Evolutionary conservation across 129 eudicot species (phyloP).

Genomic region (Sambucus nigra): DNA sequence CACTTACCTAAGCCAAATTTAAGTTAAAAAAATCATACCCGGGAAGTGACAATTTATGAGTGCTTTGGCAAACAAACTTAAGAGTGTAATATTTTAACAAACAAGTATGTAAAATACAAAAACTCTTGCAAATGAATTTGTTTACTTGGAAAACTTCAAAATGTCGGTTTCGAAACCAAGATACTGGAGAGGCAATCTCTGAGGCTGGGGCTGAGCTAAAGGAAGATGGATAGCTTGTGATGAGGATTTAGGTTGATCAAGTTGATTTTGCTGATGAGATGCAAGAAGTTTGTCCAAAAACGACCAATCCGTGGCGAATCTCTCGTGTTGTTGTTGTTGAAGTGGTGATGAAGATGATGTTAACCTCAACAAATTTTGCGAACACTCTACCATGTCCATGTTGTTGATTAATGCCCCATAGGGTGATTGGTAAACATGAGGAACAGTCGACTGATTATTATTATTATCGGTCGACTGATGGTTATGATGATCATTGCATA

Average conservation of each 20-base stretch:
- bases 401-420: slow-evolving; percentile 18
- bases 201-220: slow-evolving; percentile 16
- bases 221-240: slow-evolving; percentile 25
- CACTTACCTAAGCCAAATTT: too few relatives aligned
- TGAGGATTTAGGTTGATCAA: slow-evolving; percentile 30
- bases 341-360: slow-evolving; percentile 16
- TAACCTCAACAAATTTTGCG: slow-evolving; percentile 47
- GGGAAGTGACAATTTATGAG: too few relatives aligned
- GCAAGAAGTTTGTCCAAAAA: slow-evolving; percentile 83
- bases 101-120: too few relatives aligned
- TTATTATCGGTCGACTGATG: slow-evolving; percentile 11
- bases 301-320: slow-evolving; percentile 50
- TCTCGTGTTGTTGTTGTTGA: slow-evolving; percentile 28
- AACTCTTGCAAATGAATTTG: too few relatives aligned
- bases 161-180: slow-evolving; percentile 47
- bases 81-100: too few relatives aligned
- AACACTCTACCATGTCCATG: slow-evolving; percentile 22
- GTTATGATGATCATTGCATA: slow-evolving; percentile 23
- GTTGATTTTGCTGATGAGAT: slow-evolving; percentile 39
- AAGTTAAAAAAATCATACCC: too few relatives aligned
- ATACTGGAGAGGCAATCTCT: slow-evolving; percentile 45
- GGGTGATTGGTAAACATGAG: slow-evolving; percentile 11
- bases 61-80: too few relatives aligned
- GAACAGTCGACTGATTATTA: slow-evolving; percentile 7
- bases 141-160: slow-evolving; percentile 52